Base-by-base conservation (phyloP, 805 yeast genomes). In the Candida gorgasii region DNA sequence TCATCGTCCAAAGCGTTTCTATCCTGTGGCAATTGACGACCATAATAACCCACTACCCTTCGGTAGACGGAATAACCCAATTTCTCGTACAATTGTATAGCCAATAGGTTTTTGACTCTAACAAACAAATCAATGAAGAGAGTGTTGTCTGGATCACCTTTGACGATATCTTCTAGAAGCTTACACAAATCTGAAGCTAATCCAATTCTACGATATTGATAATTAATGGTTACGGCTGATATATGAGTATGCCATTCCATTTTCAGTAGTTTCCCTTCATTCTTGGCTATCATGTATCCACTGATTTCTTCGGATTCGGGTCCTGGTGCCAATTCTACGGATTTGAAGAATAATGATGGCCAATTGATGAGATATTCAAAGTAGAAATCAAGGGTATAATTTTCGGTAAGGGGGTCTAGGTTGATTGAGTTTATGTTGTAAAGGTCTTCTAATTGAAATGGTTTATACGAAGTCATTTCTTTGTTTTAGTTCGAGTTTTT, bases 241-340 rank as follows among this genome's bases (percentile, higher is more conserved):
- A 93, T 89, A 61, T 93, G 99, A 1, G 96, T 80, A 58, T 93
- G 99, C 96, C 97, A 92, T 46, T 89, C 93, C 36, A 75, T 79
- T 4, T 75, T 79, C 27, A 71, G 47, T 28, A 69, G 43, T 38
- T 65, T 71, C 0, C 99, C 99, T 61, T 93, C 99, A 1, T 95
- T 83, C 61, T 93, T 93, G n/a, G 95, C 98, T 80, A 93, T 80
- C 95, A 93, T 84, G 58, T 86, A 85, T 0, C 90, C 92, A 24
- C 86, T 71, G 20, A 70, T 65, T 36, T 59, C 44, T 48, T 77
- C 82, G n/a, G n/a, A n/a, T n/a, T n/a, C n/a, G 28, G 28, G 28
- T 6, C n/a, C n/a, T 24, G n/a, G 28, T 13, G 12, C 28, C 28
- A 11, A 68, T 48, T 77, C 82, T 2, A 66, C 67, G 8, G 90